Base-by-base conservation (phyloP, 78 protist species). In the Speleostelium caveatum region DNA sequence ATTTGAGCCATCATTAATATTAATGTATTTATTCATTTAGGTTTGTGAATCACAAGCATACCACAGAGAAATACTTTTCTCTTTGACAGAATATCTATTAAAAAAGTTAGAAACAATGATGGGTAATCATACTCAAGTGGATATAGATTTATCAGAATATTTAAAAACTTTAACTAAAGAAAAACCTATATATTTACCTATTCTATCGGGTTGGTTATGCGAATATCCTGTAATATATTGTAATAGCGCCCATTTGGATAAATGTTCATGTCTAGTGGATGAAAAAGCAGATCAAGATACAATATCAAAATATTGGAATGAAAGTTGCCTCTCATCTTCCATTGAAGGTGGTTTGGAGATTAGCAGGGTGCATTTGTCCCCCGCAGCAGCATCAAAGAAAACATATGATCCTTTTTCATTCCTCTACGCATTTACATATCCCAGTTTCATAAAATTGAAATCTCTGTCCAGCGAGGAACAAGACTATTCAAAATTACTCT, bases 211-310 rank as follows among this genome's bases (percentile, higher is more conserved):
- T n/a, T 71, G 77, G 77, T 71, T 71, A 8, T 71, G 77, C 49
- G 77, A 71, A 71, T 71, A 71, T 71, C 77, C 77, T 49, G 32
- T 71, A 7, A 71, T 71, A 24, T 71, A 71, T 71, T 71, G 77
- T 51, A 71, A 71, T 51, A 71, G 77, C 49, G 59, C 56, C 32
- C 4, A 21, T 49, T 71, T 26, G 30, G 26, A 41, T 32, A 6
- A 71, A 17, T 71, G 77, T 51, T 0, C 22, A 49, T 49, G 26
- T 32, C n/a, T 24, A 7, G 53, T 7, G 12, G 24, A 60, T 30
- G 22, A 41, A 39, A 24, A 36, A 7, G 14, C 14, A 16, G 33
- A 68, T 45, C 59, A 42, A 42, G 32, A 61, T 30, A 5, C 5
- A 61, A 4, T 22, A 58, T 21, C 8, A 19, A 58, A 38, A 68